Conservation (phyloP, 2,329 filamentous ascomycete species). For the Calonectria henricotiae region DNA sequence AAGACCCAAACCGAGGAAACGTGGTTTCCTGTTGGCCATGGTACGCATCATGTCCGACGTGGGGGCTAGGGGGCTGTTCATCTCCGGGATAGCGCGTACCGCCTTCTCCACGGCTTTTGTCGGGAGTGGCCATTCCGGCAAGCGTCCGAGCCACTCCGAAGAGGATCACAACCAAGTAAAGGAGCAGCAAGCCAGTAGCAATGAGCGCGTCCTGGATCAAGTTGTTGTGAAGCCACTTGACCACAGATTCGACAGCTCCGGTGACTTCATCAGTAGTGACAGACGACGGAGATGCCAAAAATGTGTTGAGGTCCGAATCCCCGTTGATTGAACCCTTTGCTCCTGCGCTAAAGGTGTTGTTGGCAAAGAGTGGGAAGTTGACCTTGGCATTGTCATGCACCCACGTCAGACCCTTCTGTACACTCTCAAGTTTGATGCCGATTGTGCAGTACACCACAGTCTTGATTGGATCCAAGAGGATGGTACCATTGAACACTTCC, state of each 20-base stretch:
- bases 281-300: slow-evolving; percentile 83
- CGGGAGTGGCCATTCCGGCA: slow-evolving; percentile 72
- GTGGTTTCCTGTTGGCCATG: slow-evolving; percentile 46
- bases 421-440: slow-evolving; percentile 85
- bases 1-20: slow-evolving; percentile 52
- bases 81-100: slow-evolving; percentile 63
- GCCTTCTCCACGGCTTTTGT: slow-evolving; percentile 71
- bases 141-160: slow-evolving; percentile 80
- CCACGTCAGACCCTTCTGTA: slow-evolving; percentile 95
- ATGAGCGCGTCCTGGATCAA: slow-evolving; percentile 87
- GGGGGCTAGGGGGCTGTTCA: slow-evolving; percentile 52
- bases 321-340: slow-evolving; percentile 75
- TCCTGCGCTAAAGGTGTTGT: slow-evolving; percentile 88
- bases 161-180: slow-evolving; percentile 86
- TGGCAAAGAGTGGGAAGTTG: slow-evolving; percentile 82
- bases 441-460: slow-evolving; percentile 91
- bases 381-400: slow-evolving; percentile 90
- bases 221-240: slow-evolving; percentile 76
- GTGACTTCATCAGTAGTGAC: slow-evolving; percentile 87
- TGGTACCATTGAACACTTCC: slow-evolving; percentile 84
- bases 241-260: slow-evolving; percentile 80
- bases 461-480: slow-evolving; percentile 84
- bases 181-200: slow-evolving; percentile 79
- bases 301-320: slow-evolving; percentile 75
- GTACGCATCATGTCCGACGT: slow-evolving; percentile 43